These are phyloP conservation scores for Strobilomyces confusus DNA, from an alignment of 768 basidiomycete species.

Conservation along the genomic window DNA sequence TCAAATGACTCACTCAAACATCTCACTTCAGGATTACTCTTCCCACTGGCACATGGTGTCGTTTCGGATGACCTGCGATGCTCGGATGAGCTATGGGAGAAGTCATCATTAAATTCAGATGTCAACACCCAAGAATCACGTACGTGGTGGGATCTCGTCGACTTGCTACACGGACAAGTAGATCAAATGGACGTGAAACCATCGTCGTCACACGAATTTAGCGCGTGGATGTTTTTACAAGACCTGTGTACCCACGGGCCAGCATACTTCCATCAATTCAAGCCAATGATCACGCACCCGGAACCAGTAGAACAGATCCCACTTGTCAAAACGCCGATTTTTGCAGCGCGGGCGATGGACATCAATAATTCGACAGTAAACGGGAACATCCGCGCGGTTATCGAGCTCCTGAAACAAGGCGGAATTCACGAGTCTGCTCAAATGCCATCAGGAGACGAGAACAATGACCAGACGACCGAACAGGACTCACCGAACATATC, in stretches of 20 bases:
- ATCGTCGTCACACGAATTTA: too few relatives aligned
- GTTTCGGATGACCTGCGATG: not conserved
- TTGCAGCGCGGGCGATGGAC: not conserved
- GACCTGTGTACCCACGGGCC: not conserved
- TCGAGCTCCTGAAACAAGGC: not conserved
- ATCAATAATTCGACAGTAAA: not conserved
- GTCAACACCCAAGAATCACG: too few relatives aligned
- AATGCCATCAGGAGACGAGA: too few relatives aligned
- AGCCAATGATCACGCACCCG: not conserved
- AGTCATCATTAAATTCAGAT: not conserved
- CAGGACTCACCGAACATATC: not conserved
- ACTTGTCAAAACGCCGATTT: not conserved
- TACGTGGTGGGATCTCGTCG: too few relatives aligned
- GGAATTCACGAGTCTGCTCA: too few relatives aligned
- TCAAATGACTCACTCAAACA: not conserved
- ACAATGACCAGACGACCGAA: too few relatives aligned
- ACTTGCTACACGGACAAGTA: too few relatives aligned
- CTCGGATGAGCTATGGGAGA: not conserved
- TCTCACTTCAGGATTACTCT: not conserved
- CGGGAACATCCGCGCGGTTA: not conserved
- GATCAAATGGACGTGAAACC: too few relatives aligned
- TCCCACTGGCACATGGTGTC: not conserved
- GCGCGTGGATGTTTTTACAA: not conserved
- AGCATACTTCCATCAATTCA: not conserved
- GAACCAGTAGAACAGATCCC: not conserved